A percentile compares a stretch with the other conserved stretches of the same genome.
Conservation (phyloP, 1,139 yeast genomes). For the Yamadazyma dushanensis region DNA sequence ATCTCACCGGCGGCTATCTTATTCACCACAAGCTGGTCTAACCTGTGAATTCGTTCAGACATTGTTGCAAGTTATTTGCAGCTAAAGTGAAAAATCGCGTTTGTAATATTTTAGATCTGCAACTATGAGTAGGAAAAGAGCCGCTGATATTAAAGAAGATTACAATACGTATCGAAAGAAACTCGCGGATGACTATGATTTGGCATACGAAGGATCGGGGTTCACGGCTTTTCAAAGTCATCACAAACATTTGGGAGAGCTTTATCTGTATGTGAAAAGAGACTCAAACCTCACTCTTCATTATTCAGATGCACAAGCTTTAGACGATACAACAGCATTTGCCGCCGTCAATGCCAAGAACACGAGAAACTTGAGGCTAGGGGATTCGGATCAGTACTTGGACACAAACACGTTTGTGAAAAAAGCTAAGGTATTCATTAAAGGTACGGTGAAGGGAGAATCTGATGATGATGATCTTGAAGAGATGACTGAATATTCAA, state of each 20-base stretch:
- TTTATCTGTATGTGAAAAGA: conserved; percentile 25
- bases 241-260: conserved; percentile 23
- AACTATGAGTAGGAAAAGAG: conserved; percentile 2
- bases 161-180: conserved; percentile 23
- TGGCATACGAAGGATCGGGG: conserved; percentile 35
- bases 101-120: too few species aligned
- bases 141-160: conserved; percentile 7
- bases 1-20: conserved; percentile 98
- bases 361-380: conserved; percentile 56
- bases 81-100: neutral
- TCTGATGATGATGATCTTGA: conserved; percentile 7
- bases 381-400: conserved; percentile 50
- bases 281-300: conserved; percentile 25
- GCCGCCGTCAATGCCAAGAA: conserved; percentile 52
- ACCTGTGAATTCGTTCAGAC: conserved; percentile 29
- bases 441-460: conserved; percentile 1
- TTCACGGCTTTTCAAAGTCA: conserved; percentile 21
- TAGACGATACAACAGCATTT: conserved; percentile 38
- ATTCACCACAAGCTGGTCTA: conserved; percentile 73
- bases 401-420: conserved; percentile 47
- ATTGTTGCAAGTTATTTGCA: too few species aligned
- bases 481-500: conserved; percentile 7
- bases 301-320: conserved; percentile 38
- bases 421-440: conserved; percentile 32
- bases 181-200: conserved; percentile 19